A percentile compares a stretch with the other conserved stretches of the same genome.
Conservation (phyloP, 2,329 filamentous ascomycete genomes). For the Cladophialophora yegresii region DNA sequence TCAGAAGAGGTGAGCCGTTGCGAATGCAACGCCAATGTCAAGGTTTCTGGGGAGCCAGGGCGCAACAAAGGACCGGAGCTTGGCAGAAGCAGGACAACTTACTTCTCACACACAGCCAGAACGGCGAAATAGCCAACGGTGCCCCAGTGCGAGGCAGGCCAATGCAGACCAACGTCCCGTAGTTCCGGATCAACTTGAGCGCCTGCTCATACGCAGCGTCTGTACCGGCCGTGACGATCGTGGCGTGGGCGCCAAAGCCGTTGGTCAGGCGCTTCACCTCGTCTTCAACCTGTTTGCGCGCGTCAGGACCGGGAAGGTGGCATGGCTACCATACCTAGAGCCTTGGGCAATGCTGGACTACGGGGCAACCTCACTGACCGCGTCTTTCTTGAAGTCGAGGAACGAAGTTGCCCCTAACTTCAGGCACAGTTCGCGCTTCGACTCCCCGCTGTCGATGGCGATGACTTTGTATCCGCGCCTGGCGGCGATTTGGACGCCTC, state of each 20-base stretch:
- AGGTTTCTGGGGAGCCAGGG: conserved; percentile 21
- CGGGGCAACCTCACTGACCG: conserved; percentile 37
- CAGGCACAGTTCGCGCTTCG: conserved; percentile 42
- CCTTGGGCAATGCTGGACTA: too few relatives aligned
- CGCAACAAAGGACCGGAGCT: not conserved
- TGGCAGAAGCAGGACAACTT: conserved; percentile 11
- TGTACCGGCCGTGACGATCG: conserved; percentile 52
- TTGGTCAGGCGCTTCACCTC: conserved; percentile 46
- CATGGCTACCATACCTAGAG: too few relatives aligned
- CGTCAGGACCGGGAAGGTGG: not conserved
- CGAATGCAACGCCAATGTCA: not conserved
- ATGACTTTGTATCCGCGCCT: conserved; percentile 44
- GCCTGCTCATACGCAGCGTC: conserved; percentile 50
- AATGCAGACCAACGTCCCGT: conserved; percentile 53
- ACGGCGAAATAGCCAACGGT: conserved; percentile 50
- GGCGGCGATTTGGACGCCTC: conserved; percentile 44
- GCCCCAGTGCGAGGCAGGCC: conserved; percentile 50
- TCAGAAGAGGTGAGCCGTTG: not conserved
- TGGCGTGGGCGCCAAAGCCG: conserved; percentile 48
- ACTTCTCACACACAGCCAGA: conserved; percentile 53
- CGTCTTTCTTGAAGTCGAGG: conserved; percentile 42
- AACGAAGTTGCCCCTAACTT: conserved; percentile 42
- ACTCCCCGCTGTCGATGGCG: conserved; percentile 44
- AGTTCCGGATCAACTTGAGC: conserved; percentile 47
- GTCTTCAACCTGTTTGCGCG: conserved; percentile 35